phyloP scores from a whole-genome alignment of 2,329 filamentous ascomycete species.

The Penicillium sp. region DNA sequence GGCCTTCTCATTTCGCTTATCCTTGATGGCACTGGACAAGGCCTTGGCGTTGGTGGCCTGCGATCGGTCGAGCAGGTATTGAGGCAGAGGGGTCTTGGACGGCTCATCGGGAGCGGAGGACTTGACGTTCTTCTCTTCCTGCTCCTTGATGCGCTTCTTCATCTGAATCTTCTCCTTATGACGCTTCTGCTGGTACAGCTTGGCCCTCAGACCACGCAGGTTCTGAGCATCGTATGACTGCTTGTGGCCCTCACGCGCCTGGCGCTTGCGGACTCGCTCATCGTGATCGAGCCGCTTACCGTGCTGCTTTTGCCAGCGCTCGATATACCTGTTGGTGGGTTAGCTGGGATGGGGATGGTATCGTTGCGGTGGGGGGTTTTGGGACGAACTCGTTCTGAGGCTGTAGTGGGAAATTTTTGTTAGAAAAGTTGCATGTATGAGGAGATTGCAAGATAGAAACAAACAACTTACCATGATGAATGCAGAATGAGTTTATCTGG shows the following conservation, averaged over 20 bases:
- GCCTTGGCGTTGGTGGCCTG: slow-evolving; percentile 72
- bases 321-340: slow-evolving; percentile 60
- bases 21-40: slow-evolving; percentile 85
- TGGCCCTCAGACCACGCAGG: slow-evolving; percentile 86
- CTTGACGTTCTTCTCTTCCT: slow-evolving; percentile 97
- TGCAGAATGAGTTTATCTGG: slow-evolving; percentile 21
- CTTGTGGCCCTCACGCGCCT: slow-evolving; percentile 87
- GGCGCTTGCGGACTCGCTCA: slow-evolving; percentile 83
- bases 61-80: slow-evolving; percentile 89
- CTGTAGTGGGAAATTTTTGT: slow-evolving; percentile 22
- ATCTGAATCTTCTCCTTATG: slow-evolving; percentile 99
- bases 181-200: slow-evolving; percentile 90
- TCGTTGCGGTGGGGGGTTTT: slow-evolving; percentile 14
- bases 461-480: slow-evolving; percentile 37
- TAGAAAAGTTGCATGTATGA: slow-evolving; percentile 1
- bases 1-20: slow-evolving; percentile 91
- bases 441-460: neutral
- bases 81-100: slow-evolving; percentile 76
- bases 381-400: slow-evolving; percentile 51
- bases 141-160: slow-evolving; percentile 89
- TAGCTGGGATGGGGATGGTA: slow-evolving; percentile 8
- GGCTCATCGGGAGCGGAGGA: slow-evolving; percentile 77
- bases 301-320: slow-evolving; percentile 73
- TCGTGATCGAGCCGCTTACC: slow-evolving; percentile 75
- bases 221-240: slow-evolving; percentile 90